Conservation (phyloP, 257 asterid species). For the Leptodermis oblonga region DNA sequence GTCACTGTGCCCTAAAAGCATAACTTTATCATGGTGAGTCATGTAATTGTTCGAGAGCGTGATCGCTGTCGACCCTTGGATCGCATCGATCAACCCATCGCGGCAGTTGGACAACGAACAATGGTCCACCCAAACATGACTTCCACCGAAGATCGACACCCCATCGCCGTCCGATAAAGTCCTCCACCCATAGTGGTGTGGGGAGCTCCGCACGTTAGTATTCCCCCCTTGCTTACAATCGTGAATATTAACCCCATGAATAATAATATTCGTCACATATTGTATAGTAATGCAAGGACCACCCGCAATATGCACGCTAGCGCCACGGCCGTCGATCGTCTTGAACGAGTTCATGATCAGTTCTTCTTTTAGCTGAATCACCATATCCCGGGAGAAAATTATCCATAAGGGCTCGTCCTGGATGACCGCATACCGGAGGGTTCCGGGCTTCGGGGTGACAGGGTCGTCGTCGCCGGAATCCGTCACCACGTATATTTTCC, state of each 20-base stretch:
- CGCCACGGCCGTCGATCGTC: slow-evolving; percentile 81
- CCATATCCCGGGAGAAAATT: slow-evolving; percentile 72
- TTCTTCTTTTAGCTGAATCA: slow-evolving; percentile 64
- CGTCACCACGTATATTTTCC: slow-evolving; percentile 57
- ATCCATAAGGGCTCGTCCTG: slow-evolving; percentile 77
- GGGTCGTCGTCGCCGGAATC: slow-evolving; percentile 48
- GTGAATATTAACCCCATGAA: slow-evolving; percentile 71
- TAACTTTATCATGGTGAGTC: slow-evolving; percentile 78
- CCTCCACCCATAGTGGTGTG: slow-evolving; percentile 74
- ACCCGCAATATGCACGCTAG: slow-evolving; percentile 69
- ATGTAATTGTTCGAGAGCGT: slow-evolving; percentile 64
- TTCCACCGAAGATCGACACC: slow-evolving; percentile 64
- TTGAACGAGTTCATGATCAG: slow-evolving; percentile 81
- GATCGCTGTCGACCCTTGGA: slow-evolving; percentile 63
- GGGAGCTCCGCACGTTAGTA: slow-evolving; percentile 61
- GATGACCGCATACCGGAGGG: slow-evolving; percentile 61
- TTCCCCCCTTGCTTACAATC: slow-evolving; percentile 83
- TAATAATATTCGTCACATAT: slow-evolving; percentile 62
- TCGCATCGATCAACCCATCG: slow-evolving; percentile 70
- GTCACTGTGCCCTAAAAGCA: slow-evolving; percentile 82
- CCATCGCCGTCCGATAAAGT: slow-evolving; percentile 78
- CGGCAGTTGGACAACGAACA: slow-evolving; percentile 56
- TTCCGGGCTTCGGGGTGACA: slow-evolving; percentile 63
- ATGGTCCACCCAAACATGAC: slow-evolving; percentile 85
- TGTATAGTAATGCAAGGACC: slow-evolving; percentile 87